phyloP scores from a whole-genome alignment of 2,329 filamentous ascomycete genomes.

The Pseudogymnoascus sp. region DNA sequence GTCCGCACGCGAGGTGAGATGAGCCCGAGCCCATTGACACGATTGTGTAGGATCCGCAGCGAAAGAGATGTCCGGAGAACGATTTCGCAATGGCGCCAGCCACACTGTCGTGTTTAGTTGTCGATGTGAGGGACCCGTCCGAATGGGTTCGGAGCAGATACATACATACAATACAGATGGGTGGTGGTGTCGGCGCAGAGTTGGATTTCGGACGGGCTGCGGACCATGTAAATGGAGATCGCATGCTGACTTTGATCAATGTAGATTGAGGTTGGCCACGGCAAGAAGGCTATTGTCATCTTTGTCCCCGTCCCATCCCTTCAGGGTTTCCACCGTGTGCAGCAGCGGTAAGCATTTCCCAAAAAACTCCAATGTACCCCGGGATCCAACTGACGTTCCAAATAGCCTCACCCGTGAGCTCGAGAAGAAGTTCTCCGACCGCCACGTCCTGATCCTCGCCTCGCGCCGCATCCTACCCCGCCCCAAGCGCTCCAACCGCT shows the following conservation, averaged over 20 bases:
- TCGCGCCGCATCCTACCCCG: conserved; percentile 97
- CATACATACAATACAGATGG: conserved; percentile 10
- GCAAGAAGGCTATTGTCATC: conserved; percentile 99
- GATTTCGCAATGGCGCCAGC: conserved; percentile 8
- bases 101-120: conserved; percentile 4
- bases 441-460: conserved; percentile 97
- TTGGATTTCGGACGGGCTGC: conserved; percentile 65
- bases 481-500: conserved; percentile 96
- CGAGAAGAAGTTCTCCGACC: conserved; percentile 99
- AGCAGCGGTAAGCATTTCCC: conserved; percentile 78
- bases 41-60: conserved; percentile 4
- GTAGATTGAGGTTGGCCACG: conserved; percentile 99
- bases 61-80: conserved; percentile 6
- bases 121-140: conserved; percentile 7
- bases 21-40: conserved; percentile 16
- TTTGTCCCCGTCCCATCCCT: conserved; percentile 99
- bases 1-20: conserved; percentile 95
- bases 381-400: conserved; percentile 1
- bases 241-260: conserved; percentile 62
- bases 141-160: conserved; percentile 5
- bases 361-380: neutral
- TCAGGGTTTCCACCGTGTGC: conserved; percentile 96
- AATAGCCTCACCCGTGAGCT: conserved; percentile 95
- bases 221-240: conserved; percentile 69
- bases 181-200: conserved; percentile 24